Percentiles rank a stretch among this genome's conserved stretches.
Conservation (phyloP, 106 monocot genomes). For the Vanilla planifolia region DNA sequence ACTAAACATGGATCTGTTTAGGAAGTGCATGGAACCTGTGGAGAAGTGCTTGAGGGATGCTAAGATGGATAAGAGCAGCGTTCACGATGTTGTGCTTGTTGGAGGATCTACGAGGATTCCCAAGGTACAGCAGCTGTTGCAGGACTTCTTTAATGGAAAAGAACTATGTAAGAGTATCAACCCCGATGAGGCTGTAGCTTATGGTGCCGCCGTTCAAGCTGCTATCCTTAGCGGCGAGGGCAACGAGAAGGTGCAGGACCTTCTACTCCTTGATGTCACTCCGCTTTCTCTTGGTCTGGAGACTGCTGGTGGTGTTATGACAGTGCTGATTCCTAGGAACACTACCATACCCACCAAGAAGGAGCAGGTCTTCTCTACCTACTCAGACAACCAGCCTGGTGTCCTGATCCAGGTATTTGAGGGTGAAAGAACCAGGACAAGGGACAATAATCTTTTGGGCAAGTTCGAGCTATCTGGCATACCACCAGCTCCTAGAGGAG, state of each 20-base stretch:
- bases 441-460: slow-evolving; percentile 44
- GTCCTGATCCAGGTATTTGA: slow-evolving; percentile 37
- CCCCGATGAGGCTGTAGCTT: slow-evolving; percentile 29
- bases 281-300: slow-evolving; percentile 25
- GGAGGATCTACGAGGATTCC: slow-evolving; percentile 35
- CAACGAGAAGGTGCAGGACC: slow-evolving; percentile 47
- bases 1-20: slow-evolving; percentile 37
- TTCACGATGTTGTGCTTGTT: slow-evolving; percentile 30
- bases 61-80: slow-evolving; percentile 25
- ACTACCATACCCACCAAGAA: slow-evolving; percentile 35
- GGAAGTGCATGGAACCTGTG: slow-evolving; percentile 29
- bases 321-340: slow-evolving; percentile 29
- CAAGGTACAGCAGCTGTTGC: slow-evolving; percentile 26
- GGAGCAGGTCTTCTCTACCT: slow-evolving; percentile 28
- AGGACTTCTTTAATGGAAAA: slow-evolving; percentile 35
- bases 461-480: slow-evolving; percentile 52
- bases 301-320: slow-evolving; percentile 30
- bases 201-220: slow-evolving; percentile 31
- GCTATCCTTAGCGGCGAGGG: slow-evolving; percentile 44
- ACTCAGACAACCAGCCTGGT: slow-evolving; percentile 33
- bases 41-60: slow-evolving; percentile 29
- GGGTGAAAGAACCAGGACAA: slow-evolving; percentile 38
- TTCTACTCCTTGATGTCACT: slow-evolving; percentile 27
- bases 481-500: slow-evolving; percentile 23
- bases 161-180: slow-evolving; percentile 29